Percentiles rank a stretch among this genome's conserved stretches.
Conservation (phyloP, 2,329 filamentous ascomycete species). For the Alternaria infectoria region DNA sequence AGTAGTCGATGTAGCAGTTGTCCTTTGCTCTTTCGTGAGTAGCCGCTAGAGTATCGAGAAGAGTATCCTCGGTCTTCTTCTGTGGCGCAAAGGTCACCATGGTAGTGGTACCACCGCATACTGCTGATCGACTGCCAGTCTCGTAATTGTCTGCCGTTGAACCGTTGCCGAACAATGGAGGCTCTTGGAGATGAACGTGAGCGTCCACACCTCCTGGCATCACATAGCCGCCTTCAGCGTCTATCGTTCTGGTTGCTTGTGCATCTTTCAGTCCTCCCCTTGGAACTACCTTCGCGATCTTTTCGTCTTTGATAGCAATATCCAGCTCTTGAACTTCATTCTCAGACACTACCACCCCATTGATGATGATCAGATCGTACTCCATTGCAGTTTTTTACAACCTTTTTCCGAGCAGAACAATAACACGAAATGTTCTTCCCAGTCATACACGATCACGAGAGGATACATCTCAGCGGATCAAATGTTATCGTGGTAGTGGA, state of each 20-base stretch:
- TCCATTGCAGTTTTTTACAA: constrained; percentile 15
- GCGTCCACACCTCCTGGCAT: constrained; percentile 55
- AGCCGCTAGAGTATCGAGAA: constrained; percentile 52
- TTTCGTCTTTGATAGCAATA: constrained; percentile 53
- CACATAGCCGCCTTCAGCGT: constrained; percentile 56
- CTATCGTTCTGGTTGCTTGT: constrained; percentile 43
- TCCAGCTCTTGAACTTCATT: constrained; percentile 48
- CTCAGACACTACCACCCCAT: constrained; percentile 53
- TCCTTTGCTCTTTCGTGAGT: constrained; percentile 52
- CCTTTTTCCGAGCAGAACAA: neutral
- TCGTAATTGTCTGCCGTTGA: constrained; percentile 50
- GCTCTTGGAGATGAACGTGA: constrained; percentile 56
- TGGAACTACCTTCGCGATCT: constrained; percentile 45
- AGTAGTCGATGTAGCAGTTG: constrained; percentile 58
- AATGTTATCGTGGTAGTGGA: constrained; percentile 11
- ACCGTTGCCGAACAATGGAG: constrained; percentile 53
- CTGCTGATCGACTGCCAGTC: constrained; percentile 53
- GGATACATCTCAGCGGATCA: constrained; percentile 3
- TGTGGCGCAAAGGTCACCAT: constrained; percentile 58
- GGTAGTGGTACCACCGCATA: constrained; percentile 58
- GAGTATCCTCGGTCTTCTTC: constrained; percentile 52
- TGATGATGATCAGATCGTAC: constrained; percentile 51
- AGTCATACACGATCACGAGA: neutral
- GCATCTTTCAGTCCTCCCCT: constrained; percentile 40
- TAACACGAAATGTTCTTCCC: neutral